Base-by-base conservation (phyloP, 495 filamentous ascomycete genomes). In the Lasiosphaeriaceae sp. region DNA sequence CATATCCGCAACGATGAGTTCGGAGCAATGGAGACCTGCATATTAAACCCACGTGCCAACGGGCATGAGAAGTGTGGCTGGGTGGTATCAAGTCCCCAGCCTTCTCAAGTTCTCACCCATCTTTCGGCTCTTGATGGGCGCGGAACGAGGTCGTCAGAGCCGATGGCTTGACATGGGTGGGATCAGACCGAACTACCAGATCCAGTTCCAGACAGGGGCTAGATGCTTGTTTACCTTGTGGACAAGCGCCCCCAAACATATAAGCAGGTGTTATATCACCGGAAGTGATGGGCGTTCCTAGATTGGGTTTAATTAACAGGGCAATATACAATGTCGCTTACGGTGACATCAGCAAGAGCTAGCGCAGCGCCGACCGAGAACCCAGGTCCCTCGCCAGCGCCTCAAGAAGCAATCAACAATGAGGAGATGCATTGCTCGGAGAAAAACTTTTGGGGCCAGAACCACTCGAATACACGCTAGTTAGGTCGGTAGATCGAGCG, bases 11-110 rank as follows among this genome's bases (percentile, higher is more conserved):
- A 49, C 29, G 60, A 59, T 59, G 52, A 47, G 19, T 50, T 60
- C 64, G 67, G 67, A 26, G 56, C 44, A 62, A 59, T 55, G 62
- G 57, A 64, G 59, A 52, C 31, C 37, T 26, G 16, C 44, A 37
- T 47, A 57, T 63, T 59, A 49, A 54, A 56, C 4, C 65, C 67
- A 71, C 67, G 69, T 71, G 67, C 60, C 48, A 55, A 20, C 35
- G 41, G 45, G 34, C 12, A 31, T 44, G 47, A 12, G 35, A 34
- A 26, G 50, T 49, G 61, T 31, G 59, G 52, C 56, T 45, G 50
- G 49, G 50, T 47, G 37, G 19, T 16, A 35, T 44, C 29, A 37
- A 35, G 19, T 17, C 34, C 50, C 54, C 59, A 21, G 26, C 56
- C 34, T 62, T 21, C 50, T 45, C 41, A 29, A 54, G 26, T 62